Evolutionary conservation across 768 basidiomycete species (phyloP).

Genomic region (Russula ochroleuca): DNA sequence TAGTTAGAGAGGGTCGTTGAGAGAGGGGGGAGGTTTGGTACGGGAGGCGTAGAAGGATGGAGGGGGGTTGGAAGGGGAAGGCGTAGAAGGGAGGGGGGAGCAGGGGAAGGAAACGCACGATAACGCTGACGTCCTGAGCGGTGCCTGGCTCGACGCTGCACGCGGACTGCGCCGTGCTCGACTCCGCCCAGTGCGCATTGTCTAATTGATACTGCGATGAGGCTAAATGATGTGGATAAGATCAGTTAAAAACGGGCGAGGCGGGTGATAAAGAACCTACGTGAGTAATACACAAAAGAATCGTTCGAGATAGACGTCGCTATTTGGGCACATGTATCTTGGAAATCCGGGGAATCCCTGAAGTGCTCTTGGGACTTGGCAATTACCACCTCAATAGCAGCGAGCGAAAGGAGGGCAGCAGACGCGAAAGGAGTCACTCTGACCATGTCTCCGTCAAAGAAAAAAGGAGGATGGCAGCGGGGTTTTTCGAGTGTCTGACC

Average conservation of each 20-base stretch:
- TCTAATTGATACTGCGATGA: conserved; percentile 12
- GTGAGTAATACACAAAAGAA: conserved; percentile 12
- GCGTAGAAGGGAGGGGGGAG: no score
- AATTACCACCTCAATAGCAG: neutral
- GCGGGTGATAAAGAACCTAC: neutral
- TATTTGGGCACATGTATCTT: conserved; percentile 4
- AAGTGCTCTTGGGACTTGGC: neutral
- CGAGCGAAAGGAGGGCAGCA: neutral
- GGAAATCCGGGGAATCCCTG: neutral
- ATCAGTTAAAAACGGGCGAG: neutral
- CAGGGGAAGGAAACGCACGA: conserved; percentile 13
- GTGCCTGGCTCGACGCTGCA: conserved; percentile 30
- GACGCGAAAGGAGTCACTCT: neutral
- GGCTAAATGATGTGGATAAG: conserved; percentile 2
- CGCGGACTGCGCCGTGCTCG: conserved; percentile 19
- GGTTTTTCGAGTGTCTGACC: neutral
- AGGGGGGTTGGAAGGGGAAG: no score
- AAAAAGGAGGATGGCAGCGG: neutral
- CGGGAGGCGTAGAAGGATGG: no score
- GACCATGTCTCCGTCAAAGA: neutral
- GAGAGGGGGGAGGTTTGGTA: no score
- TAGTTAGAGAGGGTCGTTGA: neutral
- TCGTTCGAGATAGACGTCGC: conserved; percentile 4
- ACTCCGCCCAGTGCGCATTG: conserved; percentile 16
- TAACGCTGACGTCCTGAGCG: conserved; percentile 22